phyloP scores from a whole-genome alignment of 768 basidiomycete species.

The Hygrocybe coccinea region DNA sequence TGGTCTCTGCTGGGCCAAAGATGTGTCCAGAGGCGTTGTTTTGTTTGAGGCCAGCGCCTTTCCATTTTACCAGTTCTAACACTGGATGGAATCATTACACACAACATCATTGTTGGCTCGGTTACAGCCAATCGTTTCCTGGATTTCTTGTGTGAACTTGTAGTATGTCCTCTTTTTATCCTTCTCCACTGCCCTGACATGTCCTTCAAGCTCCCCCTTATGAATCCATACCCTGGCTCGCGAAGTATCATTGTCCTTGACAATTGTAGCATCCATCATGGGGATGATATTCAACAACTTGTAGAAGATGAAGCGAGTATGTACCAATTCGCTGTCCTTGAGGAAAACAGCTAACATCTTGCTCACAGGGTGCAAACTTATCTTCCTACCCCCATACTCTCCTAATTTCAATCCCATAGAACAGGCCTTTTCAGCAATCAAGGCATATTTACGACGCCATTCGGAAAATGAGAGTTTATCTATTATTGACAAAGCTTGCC shows the following conservation, averaged over 20 bases:
- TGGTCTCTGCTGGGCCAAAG: conserved; percentile 17
- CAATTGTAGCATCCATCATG: conserved; percentile 39
- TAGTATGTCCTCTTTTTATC: conserved; percentile 14
- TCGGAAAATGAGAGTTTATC: conserved; percentile 9
- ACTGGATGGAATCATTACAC: conserved; percentile 25
- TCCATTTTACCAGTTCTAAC: conserved; percentile 29
- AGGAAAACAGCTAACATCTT: neutral
- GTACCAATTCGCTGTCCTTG: conserved; percentile 15
- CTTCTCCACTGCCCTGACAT: conserved; percentile 17
- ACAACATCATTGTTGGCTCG: conserved; percentile 33
- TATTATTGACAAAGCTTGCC: conserved; percentile 10
- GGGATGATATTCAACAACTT: conserved; percentile 27
- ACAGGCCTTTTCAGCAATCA: conserved; percentile 21
- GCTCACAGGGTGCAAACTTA: conserved; percentile 5
- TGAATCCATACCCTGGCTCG: conserved; percentile 29
- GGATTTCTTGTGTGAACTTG: conserved; percentile 26
- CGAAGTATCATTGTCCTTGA: conserved; percentile 36
- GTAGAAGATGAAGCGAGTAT: conserved; percentile 27
- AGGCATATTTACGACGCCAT: conserved; percentile 15
- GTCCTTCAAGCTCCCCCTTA: conserved; percentile 3
- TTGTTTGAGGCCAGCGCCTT: conserved; percentile 25
- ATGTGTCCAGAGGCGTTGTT: conserved; percentile 18
- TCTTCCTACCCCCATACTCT: conserved; percentile 27
- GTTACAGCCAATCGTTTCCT: conserved; percentile 31
- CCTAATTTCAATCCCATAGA: conserved; percentile 30